Conservation (phyloP, 2,329 filamentous ascomycete species). For the Neocucurbitaria cava region DNA sequence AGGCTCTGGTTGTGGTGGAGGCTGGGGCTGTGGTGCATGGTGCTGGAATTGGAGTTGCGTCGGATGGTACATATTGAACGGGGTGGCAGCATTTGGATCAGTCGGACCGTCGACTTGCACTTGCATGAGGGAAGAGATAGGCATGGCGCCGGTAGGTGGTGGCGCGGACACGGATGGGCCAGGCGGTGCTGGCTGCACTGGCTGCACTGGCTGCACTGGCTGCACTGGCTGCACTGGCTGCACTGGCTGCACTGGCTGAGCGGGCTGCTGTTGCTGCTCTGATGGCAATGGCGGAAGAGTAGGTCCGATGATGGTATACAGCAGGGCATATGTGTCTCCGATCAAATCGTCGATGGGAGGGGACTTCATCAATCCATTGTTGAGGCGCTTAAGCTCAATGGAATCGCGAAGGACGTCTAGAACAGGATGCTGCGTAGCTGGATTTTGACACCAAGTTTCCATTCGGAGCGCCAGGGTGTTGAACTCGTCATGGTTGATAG, state of each 20-base stretch:
- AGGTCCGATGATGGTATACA: slow-evolving; percentile 73
- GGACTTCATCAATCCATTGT: slow-evolving; percentile 85
- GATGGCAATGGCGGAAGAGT: slow-evolving; percentile 60
- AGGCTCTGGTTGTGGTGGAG: slow-evolving; percentile 24
- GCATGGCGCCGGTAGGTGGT: slow-evolving; percentile 26
- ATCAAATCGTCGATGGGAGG: slow-evolving; percentile 91
- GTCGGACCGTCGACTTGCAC: slow-evolving; percentile 39
- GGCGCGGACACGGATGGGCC: slow-evolving; percentile 11
- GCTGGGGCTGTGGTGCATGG: slow-evolving; percentile 19
- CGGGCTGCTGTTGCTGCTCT: slow-evolving; percentile 42
- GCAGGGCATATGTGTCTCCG: slow-evolving; percentile 81
- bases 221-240: slow-evolving; percentile 53
- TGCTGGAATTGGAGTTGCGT: slow-evolving; percentile 30
- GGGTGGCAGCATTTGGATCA: slow-evolving; percentile 21
- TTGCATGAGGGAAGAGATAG: slow-evolving; percentile 42
- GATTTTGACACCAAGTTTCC: slow-evolving; percentile 64
- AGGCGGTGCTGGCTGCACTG: slow-evolving; percentile 3
- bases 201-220: slow-evolving; percentile 22
- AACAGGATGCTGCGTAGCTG: slow-evolving; percentile 55
- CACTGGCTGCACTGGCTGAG: slow-evolving; percentile 10
- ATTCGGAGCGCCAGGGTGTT: slow-evolving; percentile 64
- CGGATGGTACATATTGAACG: slow-evolving; percentile 37
- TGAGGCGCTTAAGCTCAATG: slow-evolving; percentile 77
- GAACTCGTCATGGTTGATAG: slow-evolving; percentile 71
- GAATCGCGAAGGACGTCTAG: slow-evolving; percentile 71